Evolutionary conservation across 1,284 basidiomycete species (phyloP), one percentile per base, ranked within the genome.

Genomic region (Pholiota adiposa): DNA sequence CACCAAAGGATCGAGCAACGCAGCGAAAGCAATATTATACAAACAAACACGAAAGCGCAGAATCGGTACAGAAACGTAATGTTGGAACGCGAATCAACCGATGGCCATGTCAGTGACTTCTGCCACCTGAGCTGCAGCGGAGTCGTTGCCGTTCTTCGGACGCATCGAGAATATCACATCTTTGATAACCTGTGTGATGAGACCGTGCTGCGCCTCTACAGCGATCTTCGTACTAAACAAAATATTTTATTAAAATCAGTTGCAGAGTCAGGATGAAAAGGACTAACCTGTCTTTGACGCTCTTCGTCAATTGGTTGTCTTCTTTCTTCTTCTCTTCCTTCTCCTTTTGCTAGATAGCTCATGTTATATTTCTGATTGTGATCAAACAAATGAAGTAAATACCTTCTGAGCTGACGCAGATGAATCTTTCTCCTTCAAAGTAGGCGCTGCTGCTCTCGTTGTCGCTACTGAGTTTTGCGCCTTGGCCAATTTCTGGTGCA

Each of bases 131-230:
- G 69, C 56, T 7, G 64, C 54, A 14, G 67, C 60, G 4, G 58
- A 56, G 6, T 58, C 25, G 3, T 58, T 66, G 59, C 64, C 63
- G 62, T 34, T 68, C 61, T 72, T 74, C 53, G 81, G 87, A 48
- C 88, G 83, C 69, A 83, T 82, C 6, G 90, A 92, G 71, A 93
- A 93, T 31, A 93, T 84, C 38, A 92, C 83, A 65, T 96, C 90
- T 73, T 98, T 97, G 69, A 97, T 81, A 3, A 95, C 87, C 73
- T 96, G 94, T 0, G 93, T 81, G 60, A 96, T 92, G 58, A 97
- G 84, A 0, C 94, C 96, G 68, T 97, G 95, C 68, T 96, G 92
- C 0, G 92, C 92, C 71, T 98, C 95, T 8, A 87, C 83, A 0
- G 94, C 87, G 56, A 97, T 91, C 69, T 92, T 94, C 33, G 84